A percentile compares a stretch with the other conserved stretches of the same genome.
Evolutionary conservation across 345 rosid genomes (phyloP).

Genomic region (Stellera chamaejasme): DNA sequence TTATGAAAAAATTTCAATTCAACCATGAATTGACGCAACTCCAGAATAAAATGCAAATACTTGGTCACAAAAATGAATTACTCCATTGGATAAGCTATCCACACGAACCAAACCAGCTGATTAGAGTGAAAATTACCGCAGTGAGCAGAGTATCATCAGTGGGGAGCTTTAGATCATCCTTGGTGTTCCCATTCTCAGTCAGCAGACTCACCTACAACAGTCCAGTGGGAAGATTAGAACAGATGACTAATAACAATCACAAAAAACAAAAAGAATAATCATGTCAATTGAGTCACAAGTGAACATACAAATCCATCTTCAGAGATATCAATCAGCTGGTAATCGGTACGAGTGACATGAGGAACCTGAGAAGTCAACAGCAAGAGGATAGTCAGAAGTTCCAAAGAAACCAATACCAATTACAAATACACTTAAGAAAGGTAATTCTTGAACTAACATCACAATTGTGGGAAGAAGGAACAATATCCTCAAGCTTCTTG

Average conservation of each 20-base stretch:
- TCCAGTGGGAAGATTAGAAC: not conserved
- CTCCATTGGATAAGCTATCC: no score
- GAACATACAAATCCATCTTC: conserved; percentile 58
- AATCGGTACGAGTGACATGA: conserved; percentile 48
- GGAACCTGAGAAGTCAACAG: conserved; percentile 29
- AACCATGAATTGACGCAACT: no score
- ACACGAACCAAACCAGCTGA: no score
- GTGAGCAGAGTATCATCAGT: conserved; percentile 30
- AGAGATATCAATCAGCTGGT: conserved; percentile 57
- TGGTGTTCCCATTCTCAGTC: conserved; percentile 33
- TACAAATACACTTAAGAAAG: not conserved
- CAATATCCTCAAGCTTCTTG: conserved; percentile 71
- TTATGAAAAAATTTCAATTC: no score
- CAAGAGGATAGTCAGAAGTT: not conserved
- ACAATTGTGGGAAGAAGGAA: conserved; percentile 74
- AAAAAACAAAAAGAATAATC: not conserved
- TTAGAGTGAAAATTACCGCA: conserved; percentile 13
- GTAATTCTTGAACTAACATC: conserved; percentile 28
- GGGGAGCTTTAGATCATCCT: conserved; percentile 41
- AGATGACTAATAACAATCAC: not conserved
- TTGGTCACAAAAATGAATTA: no score
- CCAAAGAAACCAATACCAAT: not conserved
- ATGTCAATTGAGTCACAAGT: not conserved
- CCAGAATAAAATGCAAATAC: no score
- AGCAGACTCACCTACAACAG: conserved; percentile 26